A percentile compares a stretch with the other conserved stretches of the same genome.
These are phyloP conservation scores for Zymoseptoria passerinii DNA, from an alignment of 2,329 filamentous ascomycete species.

Conservation along the genomic window DNA sequence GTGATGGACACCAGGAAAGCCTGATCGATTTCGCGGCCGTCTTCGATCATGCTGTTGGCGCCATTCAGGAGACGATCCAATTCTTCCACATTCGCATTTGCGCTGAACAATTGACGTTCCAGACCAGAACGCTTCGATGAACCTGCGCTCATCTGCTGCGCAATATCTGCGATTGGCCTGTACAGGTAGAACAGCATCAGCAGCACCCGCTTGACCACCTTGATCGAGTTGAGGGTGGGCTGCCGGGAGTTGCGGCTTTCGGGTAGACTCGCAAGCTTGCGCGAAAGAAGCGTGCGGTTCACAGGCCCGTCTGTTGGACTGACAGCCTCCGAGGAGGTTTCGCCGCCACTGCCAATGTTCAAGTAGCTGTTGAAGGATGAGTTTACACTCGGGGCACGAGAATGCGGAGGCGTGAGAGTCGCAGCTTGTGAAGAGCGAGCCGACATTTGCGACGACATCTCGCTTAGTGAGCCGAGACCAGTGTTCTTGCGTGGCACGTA, in stretches of 20 bases:
- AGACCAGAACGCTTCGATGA: constrained; percentile 40
- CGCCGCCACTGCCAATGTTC: constrained; percentile 21
- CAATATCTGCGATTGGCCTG: constrained; percentile 20
- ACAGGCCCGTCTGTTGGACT: constrained; percentile 26
- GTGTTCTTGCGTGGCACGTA: constrained; percentile 46
- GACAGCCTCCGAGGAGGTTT: constrained; percentile 25
- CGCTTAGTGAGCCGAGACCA: constrained; percentile 34
- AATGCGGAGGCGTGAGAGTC: constrained; percentile 26
- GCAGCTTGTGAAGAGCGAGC: constrained; percentile 45
- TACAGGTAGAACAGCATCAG: constrained; percentile 25
- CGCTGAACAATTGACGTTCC: constrained; percentile 49
- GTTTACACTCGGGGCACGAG: constrained; percentile 24
- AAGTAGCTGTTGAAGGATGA: constrained; percentile 22
- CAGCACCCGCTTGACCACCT: constrained; percentile 22
- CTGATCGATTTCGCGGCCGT: constrained; percentile 37
- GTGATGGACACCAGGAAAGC: constrained; percentile 34
- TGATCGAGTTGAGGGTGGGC: constrained; percentile 17
- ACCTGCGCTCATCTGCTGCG: constrained; percentile 38
- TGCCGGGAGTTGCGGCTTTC: constrained; percentile 22
- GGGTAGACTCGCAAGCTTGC: constrained; percentile 20
- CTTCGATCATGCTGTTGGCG: constrained; percentile 41
- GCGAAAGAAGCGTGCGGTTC: constrained; percentile 14
- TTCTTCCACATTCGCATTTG: constrained; percentile 48
- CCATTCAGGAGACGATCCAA: constrained; percentile 41
- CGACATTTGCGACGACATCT: constrained; percentile 17